Percentiles rank a stretch among this genome's conserved stretches.
phyloP scores from a whole-genome alignment of 257 asterid genomes.

The Orobanche coerulescens region DNA sequence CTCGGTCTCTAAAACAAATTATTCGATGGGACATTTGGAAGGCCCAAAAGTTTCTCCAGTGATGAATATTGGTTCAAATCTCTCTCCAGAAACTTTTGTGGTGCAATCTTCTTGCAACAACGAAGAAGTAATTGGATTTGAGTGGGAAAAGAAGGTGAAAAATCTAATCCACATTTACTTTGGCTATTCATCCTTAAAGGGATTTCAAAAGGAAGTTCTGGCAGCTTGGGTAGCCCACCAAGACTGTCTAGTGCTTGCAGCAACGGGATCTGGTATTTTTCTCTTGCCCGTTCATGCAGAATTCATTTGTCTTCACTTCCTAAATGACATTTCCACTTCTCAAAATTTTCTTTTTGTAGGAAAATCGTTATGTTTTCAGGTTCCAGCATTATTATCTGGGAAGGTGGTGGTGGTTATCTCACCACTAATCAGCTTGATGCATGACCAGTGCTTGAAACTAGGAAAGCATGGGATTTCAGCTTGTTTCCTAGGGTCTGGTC shows the following conservation, averaged over 20 bases:
- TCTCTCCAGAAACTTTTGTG: conserved; percentile 9
- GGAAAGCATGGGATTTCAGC: conserved; percentile 64
- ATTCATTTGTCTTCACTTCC: conserved; percentile 3
- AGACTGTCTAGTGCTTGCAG: conserved; percentile 71
- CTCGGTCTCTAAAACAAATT: conserved; percentile 19
- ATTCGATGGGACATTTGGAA: conserved; percentile 18
- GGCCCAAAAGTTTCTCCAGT: conserved; percentile 21
- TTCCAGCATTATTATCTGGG: conserved; percentile 66
- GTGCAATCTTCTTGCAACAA: conserved; percentile 25
- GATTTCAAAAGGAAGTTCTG: conserved; percentile 62
- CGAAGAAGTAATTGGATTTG: conserved; percentile 31
- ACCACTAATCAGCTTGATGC: conserved; percentile 86
- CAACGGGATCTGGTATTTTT: conserved; percentile 70
- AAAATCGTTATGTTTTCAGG: conserved; percentile 69
- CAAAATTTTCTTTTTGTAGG: conserved; percentile 37
- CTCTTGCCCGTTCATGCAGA: conserved; percentile 10
- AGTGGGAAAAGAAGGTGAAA: conserved; percentile 44
- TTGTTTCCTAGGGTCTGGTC: conserved; percentile 92
- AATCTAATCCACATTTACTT: conserved; percentile 38
- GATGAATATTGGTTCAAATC: conserved; percentile 13
- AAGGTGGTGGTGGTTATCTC: conserved; percentile 75
- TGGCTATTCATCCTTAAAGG: conserved; percentile 53
- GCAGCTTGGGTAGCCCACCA: conserved; percentile 51
- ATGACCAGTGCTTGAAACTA: conserved; percentile 75
- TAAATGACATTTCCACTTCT: conserved; percentile 13